Evolutionary conservation across 2,329 filamentous ascomycete species (phyloP).

Genomic region (Aureobasidium sp.): DNA sequence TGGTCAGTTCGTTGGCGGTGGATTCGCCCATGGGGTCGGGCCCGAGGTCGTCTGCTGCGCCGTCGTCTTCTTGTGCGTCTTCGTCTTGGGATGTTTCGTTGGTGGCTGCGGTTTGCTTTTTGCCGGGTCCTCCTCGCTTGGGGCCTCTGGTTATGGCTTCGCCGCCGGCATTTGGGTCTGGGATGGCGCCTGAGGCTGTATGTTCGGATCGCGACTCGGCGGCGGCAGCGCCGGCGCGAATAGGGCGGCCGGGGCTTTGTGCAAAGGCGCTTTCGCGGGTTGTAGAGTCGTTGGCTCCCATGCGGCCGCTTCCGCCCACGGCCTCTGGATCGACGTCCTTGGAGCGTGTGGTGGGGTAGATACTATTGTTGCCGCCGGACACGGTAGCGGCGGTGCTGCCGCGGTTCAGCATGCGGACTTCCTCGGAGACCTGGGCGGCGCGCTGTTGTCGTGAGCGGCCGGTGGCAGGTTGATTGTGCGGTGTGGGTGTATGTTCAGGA

Average conservation of each 20-base stretch:
- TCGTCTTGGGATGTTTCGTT: neutral
- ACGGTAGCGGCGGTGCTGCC: slow-evolving; percentile 17
- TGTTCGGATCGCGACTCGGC: slow-evolving; percentile 15
- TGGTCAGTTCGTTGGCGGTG: slow-evolving; percentile 17
- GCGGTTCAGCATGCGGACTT: slow-evolving; percentile 23
- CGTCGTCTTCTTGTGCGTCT: neutral
- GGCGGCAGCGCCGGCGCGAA: slow-evolving; percentile 1
- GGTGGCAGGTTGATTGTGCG: slow-evolving; percentile 10
- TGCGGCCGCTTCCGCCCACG: slow-evolving; percentile 17
- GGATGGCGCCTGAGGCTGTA: neutral
- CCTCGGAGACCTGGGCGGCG: slow-evolving; percentile 23
- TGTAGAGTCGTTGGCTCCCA: slow-evolving; percentile 22
- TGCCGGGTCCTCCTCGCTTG: neutral
- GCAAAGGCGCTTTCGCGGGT: slow-evolving; percentile 21
- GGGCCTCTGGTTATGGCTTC: slow-evolving; percentile 11
- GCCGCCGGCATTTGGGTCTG: slow-evolving; percentile 18
- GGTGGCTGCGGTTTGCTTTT: neutral
- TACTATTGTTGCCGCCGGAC: slow-evolving; percentile 11
- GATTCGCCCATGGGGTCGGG: slow-evolving; percentile 11
- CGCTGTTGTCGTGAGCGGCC: slow-evolving; percentile 22
- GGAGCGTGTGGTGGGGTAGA: slow-evolving; percentile 1
- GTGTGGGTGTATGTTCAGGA: slow-evolving; percentile 10
- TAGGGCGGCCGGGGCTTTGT: slow-evolving; percentile 18
- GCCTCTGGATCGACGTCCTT: slow-evolving; percentile 15
- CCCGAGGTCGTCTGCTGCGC: slow-evolving; percentile 8